Conservation (phyloP, 225 moss, liverwort and hornwort species). For the Rhytidiadelphus loreus region DNA sequence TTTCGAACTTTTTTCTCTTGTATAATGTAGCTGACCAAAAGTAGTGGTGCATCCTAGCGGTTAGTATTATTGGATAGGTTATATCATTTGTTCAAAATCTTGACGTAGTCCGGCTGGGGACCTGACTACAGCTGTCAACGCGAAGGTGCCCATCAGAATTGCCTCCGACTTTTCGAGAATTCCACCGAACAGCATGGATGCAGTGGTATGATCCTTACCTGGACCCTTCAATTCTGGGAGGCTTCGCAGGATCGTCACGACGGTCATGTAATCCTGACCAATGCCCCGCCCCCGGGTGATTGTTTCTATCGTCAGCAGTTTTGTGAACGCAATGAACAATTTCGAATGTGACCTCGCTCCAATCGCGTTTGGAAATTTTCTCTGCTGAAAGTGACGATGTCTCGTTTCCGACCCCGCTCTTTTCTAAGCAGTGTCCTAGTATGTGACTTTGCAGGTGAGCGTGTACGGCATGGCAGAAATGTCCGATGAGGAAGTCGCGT, state of each 20-base stretch:
- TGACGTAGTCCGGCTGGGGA: not conserved
- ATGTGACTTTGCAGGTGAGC: constrained; percentile 58
- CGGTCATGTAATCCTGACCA: not conserved
- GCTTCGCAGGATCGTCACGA: not conserved
- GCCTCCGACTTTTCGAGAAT: constrained; percentile 37
- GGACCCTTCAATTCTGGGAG: not conserved
- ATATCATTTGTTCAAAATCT: not conserved
- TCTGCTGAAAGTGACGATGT: not conserved
- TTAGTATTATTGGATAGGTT: not conserved
- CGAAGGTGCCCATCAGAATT: constrained; percentile 77
- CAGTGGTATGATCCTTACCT: constrained; percentile 51
- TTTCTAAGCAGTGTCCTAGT: not conserved
- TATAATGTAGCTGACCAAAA: not conserved
- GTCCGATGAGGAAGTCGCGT: constrained; percentile 53
- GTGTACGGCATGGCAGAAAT: constrained; percentile 73
- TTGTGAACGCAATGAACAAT: not conserved
- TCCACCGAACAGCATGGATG: constrained; percentile 79
- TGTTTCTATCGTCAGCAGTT: not conserved
- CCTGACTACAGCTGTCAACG: constrained; percentile 44
- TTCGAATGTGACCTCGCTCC: not conserved
- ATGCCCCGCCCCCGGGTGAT: not conserved
- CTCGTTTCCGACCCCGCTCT: not conserved
- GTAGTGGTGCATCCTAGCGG: not conserved
- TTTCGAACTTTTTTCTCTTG: not conserved
- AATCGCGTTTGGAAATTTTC: not conserved